These are phyloP conservation scores for Parmales sp. DNA, from an alignment of 108 stramenopile species.

Conservation along the genomic window DNA sequence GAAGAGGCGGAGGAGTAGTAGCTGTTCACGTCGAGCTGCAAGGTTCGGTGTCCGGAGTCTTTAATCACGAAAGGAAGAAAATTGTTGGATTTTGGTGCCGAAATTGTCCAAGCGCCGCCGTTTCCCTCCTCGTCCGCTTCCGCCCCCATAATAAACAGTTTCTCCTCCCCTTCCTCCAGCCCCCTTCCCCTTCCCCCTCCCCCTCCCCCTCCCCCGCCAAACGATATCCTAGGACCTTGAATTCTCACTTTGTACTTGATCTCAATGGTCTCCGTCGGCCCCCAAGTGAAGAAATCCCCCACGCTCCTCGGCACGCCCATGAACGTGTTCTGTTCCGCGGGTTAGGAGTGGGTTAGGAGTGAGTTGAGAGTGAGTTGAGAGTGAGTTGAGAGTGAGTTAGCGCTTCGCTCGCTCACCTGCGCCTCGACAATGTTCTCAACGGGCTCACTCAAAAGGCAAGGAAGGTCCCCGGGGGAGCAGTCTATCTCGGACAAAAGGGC, in stretches of 20 bases:
- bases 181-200: neutral
- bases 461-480: constrained; percentile 61
- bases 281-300: constrained; percentile 73
- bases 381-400: neutral
- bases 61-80: too few relatives aligned
- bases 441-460: constrained; percentile 54
- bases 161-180: neutral
- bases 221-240: neutral
- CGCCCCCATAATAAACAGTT: too few relatives aligned
- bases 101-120: too few relatives aligned
- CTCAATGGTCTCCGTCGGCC: constrained; percentile 42
- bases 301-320: constrained; percentile 59
- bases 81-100: too few relatives aligned
- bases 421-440: constrained; percentile 65
- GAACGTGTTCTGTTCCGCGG: constrained; percentile 8
- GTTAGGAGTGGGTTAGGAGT: neutral
- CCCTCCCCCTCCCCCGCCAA: neutral
- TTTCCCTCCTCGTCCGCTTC: too few relatives aligned
- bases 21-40: too few relatives aligned
- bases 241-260: constrained; percentile 11
- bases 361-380: neutral
- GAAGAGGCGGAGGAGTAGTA: too few relatives aligned
- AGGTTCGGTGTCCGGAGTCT: too few relatives aligned
- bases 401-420: constrained; percentile 31
- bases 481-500: constrained; percentile 57